phyloP scores from a whole-genome alignment of 2,329 filamentous ascomycete species.

The Phialocephala subalpina region DNA sequence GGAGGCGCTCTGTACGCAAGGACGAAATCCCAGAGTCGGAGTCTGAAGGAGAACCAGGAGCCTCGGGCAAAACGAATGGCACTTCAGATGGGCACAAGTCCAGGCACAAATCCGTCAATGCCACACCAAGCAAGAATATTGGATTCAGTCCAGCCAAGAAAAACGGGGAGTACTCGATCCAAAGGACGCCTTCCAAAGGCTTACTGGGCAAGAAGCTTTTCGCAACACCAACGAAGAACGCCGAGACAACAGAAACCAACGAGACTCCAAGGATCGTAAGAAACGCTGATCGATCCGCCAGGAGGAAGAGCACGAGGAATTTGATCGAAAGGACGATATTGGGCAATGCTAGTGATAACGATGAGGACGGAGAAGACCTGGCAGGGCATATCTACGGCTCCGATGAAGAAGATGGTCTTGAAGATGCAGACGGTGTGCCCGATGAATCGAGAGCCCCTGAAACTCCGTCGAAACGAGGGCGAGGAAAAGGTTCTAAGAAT shows the following conservation, averaged over 20 bases:
- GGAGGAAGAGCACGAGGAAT: constrained; percentile 81
- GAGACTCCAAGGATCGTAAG: constrained; percentile 40
- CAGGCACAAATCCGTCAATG: background rate
- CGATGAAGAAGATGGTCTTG: constrained; percentile 40
- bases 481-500: constrained; percentile 55
- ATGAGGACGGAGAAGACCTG: constrained; percentile 72
- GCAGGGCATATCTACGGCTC: constrained; percentile 73
- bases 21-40: constrained; percentile 6
- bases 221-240: constrained; percentile 40
- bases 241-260: constrained; percentile 22
- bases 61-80: constrained; percentile 4
- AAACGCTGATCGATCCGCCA: constrained; percentile 80
- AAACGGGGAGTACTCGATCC: background rate
- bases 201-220: constrained; percentile 38
- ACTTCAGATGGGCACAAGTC: background rate
- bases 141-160: background rate
- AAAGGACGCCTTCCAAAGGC: constrained; percentile 19
- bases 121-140: background rate
- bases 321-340: constrained; percentile 76
- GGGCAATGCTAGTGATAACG: constrained; percentile 73
- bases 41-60: constrained; percentile 1
- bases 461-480: constrained; percentile 61
- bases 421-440: constrained; percentile 42
- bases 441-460: constrained; percentile 46
- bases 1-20: background rate